Conservation (phyloP, 176 grass and related monocot genomes). For the Oryza australiensis region DNA sequence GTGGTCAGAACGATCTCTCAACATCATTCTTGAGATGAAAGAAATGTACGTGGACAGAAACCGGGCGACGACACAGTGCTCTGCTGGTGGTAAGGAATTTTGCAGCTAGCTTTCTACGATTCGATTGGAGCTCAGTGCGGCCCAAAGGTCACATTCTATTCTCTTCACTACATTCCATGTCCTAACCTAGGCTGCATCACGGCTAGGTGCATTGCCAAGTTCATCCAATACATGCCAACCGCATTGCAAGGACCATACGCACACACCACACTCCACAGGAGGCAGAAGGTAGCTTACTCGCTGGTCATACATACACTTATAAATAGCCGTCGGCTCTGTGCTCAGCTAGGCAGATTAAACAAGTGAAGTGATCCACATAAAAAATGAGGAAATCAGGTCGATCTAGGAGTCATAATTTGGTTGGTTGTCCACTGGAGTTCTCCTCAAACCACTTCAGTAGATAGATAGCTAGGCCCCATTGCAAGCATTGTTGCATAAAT, state of each 20-base stretch:
- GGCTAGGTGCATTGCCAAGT: conserved; percentile 53
- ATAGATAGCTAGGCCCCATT: not conserved
- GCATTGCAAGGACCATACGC: not conserved
- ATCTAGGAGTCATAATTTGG: conserved; percentile 14
- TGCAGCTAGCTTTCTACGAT: conserved; percentile 27
- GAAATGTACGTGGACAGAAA: conserved; percentile 38
- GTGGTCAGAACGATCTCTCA: not conserved
- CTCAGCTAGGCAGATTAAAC: conserved; percentile 42
- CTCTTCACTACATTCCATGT: not conserved
- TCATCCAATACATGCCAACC: not conserved
- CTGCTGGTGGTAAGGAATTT: conserved; percentile 48
- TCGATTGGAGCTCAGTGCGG: not conserved
- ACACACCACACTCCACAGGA: conserved; percentile 9
- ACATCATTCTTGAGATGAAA: not conserved
- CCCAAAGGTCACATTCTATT: conserved; percentile 33
- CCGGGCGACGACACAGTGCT: conserved; percentile 1
- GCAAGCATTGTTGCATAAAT: not conserved
- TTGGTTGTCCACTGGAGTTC: conserved; percentile 46
- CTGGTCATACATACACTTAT: conserved; percentile 37
- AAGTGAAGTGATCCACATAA: conserved; percentile 39
- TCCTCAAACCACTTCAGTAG: conserved; percentile 43
- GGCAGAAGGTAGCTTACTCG: not conserved
- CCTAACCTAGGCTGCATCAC: conserved; percentile 54
- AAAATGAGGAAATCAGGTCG: not conserved
- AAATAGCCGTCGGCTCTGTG: conserved; percentile 48